Evolutionary conservation across 1,284 basidiomycete genomes (phyloP), one percentile per base, ranked within the genome.

Genomic region (Austroboletus rostrupii): DNA sequence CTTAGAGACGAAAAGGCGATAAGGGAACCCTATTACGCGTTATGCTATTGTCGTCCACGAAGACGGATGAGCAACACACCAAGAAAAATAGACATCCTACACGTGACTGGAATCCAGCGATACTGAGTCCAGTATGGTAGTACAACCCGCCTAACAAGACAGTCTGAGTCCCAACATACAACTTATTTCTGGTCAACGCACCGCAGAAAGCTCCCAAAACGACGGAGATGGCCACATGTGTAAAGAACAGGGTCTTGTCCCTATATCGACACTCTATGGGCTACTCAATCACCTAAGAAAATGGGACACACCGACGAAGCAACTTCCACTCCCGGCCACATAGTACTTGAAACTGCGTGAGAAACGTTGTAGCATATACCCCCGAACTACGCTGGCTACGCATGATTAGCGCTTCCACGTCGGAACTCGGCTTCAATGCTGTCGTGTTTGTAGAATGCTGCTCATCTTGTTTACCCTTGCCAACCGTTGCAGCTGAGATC

Each of bases 31-130:
- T 90, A 53, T 6, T 41, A 17, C 14, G 37, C 28, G 36, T 10
- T 46, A 56, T 49, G 35, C 28, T 20, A 38, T 32, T 26, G 21
- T 32, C 19, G 26, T 39, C 10, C 12, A 1, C 26, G 17, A 33
- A 16, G 11, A 28, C 11, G 44, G 21, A 37, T 29, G n/a, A 20
- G 38, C n/a, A 14, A 69, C 80, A 52, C 56, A 87, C 89, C 61
- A 95, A 67, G 80, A 95, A 96, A 75, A 96, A 95, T 43, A 95
- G 68, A 55, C 85, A 89, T 26, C 92, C 92, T n/a, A 96, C 80
- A 36, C 92, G 79, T 19, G 87, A 92, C 67, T 96, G 93, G 77
- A 96, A 96, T 0, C 93, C 92, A 20, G 90, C 88, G 52, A 96
- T 95, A 2, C 82, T 87, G 12, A 78, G 69, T 41, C 78, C 80